These are phyloP conservation scores for Gossypium schwendimanii DNA, from an alignment of 441 rosid species.

Conservation along the genomic window DNA sequence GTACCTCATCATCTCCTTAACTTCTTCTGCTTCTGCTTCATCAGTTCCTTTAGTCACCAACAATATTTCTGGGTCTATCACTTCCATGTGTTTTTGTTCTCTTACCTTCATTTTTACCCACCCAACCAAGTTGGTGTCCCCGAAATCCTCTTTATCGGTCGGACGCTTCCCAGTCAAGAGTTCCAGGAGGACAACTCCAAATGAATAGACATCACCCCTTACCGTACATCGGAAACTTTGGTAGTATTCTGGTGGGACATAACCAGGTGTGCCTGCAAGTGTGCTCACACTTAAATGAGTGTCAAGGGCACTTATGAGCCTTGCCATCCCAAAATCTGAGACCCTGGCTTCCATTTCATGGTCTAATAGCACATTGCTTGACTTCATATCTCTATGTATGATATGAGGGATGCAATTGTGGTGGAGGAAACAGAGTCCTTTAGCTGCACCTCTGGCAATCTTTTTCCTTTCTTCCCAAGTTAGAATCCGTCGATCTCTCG, in stretches of 20 bases:
- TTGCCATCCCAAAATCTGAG: conserved; percentile 96
- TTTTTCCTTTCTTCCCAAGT: conserved; percentile 84
- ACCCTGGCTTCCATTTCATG: conserved; percentile 89
- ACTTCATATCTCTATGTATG: conserved; percentile 91
- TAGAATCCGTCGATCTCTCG: conserved; percentile 47
- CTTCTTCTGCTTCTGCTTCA: conserved; percentile 50
- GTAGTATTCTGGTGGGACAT: conserved; percentile 91
- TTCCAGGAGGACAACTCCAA: conserved; percentile 85
- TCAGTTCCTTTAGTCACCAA: conserved; percentile 36
- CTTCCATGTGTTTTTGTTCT: conserved; percentile 90
- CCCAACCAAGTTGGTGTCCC: conserved; percentile 91
- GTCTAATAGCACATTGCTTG: conserved; percentile 82
- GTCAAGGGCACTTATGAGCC: conserved; percentile 90
- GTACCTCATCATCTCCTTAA: conserved; percentile 77
- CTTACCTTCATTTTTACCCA: conserved; percentile 88
- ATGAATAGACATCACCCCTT: conserved; percentile 85
- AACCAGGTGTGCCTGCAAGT: conserved; percentile 92
- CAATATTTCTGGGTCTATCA: conserved; percentile 67
- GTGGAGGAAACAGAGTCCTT: conserved; percentile 88
- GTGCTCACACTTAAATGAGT: conserved; percentile 94
- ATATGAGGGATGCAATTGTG: conserved; percentile 98
- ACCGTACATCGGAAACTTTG: conserved; percentile 94
- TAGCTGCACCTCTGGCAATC: conserved; percentile 87
- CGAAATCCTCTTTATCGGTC: conserved; percentile 90
- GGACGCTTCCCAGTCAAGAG: conserved; percentile 85